Evolutionary conservation across 164 flowering plant species (phyloP), one percentile per base, ranked within the genome.

Genomic region (Euptelea pleiosperma): DNA sequence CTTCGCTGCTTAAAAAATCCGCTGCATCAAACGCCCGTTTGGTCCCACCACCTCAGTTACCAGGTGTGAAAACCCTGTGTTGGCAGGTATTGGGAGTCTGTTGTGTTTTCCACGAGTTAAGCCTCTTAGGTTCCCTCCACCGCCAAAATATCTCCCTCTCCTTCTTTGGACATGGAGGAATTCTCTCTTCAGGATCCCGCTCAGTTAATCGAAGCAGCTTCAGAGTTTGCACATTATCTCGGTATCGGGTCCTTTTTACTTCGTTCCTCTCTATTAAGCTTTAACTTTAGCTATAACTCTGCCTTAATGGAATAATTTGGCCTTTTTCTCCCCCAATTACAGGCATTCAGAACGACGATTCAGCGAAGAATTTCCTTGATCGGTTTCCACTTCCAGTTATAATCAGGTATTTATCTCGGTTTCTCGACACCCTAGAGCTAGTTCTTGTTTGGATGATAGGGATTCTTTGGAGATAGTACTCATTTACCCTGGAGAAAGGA

Each of bases 381-480:
- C 84, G 78, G 2, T 89, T 82, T 51, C 97, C 97, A 22, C 91
- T 87, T 35, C 80, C 86, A 1, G 72, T 79, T 58, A 78, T 87
- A 28, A 57, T 89, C 73, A 79, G 66, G 97, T 89, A 68, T 30
- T 7, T 6, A 8, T 51, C 25, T 2, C 22, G 12, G 9, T 3
- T 31, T 3, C 19, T 12, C 35, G 4, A 15, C 29, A 25, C 19
- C n/a, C 16, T 19, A 14, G 18, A 6, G 21, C 43, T 14, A 8
- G 18, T 26, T 37, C 0, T 12, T 35, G 18, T 54, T 54, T n/a
- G 26, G 31, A 7, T 8, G 3, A 25, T 54, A 37, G 57, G 40
- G 57, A 8, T 29, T 34, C 2, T 21, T n/a, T 41, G 12, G 2
- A 14, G 8, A 21, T 22, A 9, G 10, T 34, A 34, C 21, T 18